phyloP scores from a whole-genome alignment of 371 early-diverging fungal genomes.

The Globomyces sp. region DNA sequence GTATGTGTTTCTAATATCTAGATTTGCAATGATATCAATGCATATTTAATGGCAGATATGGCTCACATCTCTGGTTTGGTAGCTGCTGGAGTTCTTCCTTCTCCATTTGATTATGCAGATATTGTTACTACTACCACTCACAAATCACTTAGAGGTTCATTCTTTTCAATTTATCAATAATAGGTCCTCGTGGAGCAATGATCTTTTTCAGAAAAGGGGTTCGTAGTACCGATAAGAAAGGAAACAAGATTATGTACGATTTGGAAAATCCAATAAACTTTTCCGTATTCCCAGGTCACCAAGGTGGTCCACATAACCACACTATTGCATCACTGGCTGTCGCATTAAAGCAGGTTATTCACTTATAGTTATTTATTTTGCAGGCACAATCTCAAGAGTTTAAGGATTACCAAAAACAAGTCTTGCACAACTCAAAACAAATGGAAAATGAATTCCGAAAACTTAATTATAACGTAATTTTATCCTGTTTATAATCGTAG shows the following conservation, averaged over 20 bases:
- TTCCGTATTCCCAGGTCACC: slow-evolving; percentile 98
- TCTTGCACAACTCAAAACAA: slow-evolving; percentile 83
- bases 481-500: too few relatives aligned
- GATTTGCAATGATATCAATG: slow-evolving; percentile 82
- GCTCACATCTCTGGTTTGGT: slow-evolving; percentile 96
- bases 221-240: slow-evolving; percentile 79
- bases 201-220: slow-evolving; percentile 97
- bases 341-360: slow-evolving; percentile 78
- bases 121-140: slow-evolving; percentile 99
- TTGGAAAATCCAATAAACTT: slow-evolving; percentile 93
- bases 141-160: slow-evolving; percentile 86
- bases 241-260: slow-evolving; percentile 78
- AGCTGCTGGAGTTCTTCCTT: slow-evolving; percentile 82
- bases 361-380: too few relatives aligned
- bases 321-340: slow-evolving; percentile 98
- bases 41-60: slow-evolving; percentile 98
- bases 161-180: too few relatives aligned
- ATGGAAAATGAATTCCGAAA: slow-evolving; percentile 75
- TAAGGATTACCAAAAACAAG: slow-evolving; percentile 88
- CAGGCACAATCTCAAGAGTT: slow-evolving; percentile 71
- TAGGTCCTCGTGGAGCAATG: slow-evolving; percentile 95
- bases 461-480: slow-evolving; percentile 59
- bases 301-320: slow-evolving; percentile 99
- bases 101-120: slow-evolving; percentile 95
- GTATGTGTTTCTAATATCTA: slow-evolving; percentile 34